Conservation (phyloP, 139 green algal genomes). For the Tetraselmis chui region DNA sequence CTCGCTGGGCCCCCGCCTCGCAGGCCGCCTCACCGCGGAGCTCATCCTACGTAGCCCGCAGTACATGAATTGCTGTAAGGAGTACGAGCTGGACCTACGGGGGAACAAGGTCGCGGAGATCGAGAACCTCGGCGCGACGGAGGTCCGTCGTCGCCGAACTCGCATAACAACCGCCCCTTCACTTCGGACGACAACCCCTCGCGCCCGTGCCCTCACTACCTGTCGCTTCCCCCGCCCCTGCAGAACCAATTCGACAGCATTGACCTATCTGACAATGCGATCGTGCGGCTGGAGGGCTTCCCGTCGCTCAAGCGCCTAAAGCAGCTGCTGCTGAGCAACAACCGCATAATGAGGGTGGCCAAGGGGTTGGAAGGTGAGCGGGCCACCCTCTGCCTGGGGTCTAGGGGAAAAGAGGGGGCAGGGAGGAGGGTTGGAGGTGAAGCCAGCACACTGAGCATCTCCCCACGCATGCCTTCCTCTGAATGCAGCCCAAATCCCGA, state of each 20-base stretch:
- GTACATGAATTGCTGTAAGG: constrained; percentile 76
- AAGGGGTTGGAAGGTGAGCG: constrained; percentile 56
- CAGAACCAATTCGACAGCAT: constrained; percentile 98
- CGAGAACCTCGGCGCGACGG: constrained; percentile 89
- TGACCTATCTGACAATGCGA: constrained; percentile 93
- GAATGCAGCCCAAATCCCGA: constrained; percentile 65
- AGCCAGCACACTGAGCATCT: neutral
- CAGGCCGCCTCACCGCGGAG: constrained; percentile 79
- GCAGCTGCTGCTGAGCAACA: constrained; percentile 77
- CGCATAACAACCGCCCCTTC: neutral
- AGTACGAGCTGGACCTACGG: constrained; percentile 85
- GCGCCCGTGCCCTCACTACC: neutral
- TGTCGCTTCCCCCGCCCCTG: neutral
- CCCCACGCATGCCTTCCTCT: constrained; percentile 4
- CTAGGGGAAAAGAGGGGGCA: neutral
- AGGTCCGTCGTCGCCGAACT: constrained; percentile 41
- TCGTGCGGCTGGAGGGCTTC: constrained; percentile 92
- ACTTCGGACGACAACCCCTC: neutral
- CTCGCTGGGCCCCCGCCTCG: constrained; percentile 41
- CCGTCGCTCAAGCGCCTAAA: constrained; percentile 75
- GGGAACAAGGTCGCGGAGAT: constrained; percentile 79
- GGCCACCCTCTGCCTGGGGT: neutral
- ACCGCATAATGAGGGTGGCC: constrained; percentile 75
- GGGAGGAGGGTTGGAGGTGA: neutral
- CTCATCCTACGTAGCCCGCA: constrained; percentile 76